Evolutionary conservation across 2,329 filamentous ascomycete species (phyloP).

Genomic region (Monilinia polystroma): DNA sequence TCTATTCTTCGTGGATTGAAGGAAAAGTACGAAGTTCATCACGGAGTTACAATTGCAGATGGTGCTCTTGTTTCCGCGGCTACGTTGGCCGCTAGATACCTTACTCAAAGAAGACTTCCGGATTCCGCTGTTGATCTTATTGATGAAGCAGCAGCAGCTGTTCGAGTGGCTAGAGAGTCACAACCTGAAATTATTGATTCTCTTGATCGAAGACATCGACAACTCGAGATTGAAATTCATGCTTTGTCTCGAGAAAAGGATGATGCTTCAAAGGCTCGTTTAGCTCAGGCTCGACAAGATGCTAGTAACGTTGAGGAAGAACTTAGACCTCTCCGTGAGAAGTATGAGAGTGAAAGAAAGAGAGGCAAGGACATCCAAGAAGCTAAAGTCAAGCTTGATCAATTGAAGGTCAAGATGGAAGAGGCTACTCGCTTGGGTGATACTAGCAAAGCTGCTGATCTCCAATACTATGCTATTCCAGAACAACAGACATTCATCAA

Average conservation of each 20-base stretch:
- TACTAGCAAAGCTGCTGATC: conserved; percentile 82
- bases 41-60: conserved; percentile 95
- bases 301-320: conserved; percentile 95
- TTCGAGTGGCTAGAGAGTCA: conserved; percentile 91
- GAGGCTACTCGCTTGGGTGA: conserved; percentile 88
- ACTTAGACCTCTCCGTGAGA: conserved; percentile 84
- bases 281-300: conserved; percentile 81
- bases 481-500: conserved; percentile 82
- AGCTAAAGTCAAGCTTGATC: conserved; percentile 91
- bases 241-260: conserved; percentile 92
- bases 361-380: conserved; percentile 90
- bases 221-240: conserved; percentile 96
- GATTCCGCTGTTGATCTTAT: conserved; percentile 97
- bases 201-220: conserved; percentile 82
- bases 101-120: conserved; percentile 85
- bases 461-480: conserved; percentile 96
- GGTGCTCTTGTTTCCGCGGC: conserved; percentile 88
- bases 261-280: conserved; percentile 80
- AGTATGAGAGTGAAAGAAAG: conserved; percentile 91
- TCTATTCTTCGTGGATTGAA: conserved; percentile 98
- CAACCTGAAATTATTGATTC: conserved; percentile 95
- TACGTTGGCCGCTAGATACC: conserved; percentile 88
- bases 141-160: conserved; percentile 95
- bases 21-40: conserved; percentile 96
- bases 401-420: conserved; percentile 85